Evolutionary conservation across 768 basidiomycete genomes (phyloP), one percentile per base, ranked within the genome.

Genomic region (Phylloporus scabripes): DNA sequence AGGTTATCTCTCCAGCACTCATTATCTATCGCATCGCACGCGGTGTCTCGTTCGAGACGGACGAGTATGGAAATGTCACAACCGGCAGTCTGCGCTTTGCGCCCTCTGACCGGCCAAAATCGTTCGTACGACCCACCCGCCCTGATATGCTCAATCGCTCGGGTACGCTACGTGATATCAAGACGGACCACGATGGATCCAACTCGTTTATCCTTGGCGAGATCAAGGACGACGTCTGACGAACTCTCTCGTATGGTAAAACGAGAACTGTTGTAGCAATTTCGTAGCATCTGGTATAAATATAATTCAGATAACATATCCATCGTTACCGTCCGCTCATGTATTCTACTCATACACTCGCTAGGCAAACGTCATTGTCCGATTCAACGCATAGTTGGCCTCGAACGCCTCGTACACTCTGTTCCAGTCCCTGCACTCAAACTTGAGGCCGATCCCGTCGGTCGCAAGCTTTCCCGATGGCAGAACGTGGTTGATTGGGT

Each of bases 401-500:
- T 62, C 54, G 20, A 59, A 61, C 1, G 51, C 54, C 6, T 54
- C 54, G 14, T 64, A 63, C 32, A 59, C 62, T 24, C 26, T 42
- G 4, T 33, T 14, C 61, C 61, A 63, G 28, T 63, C 60, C 5
- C 52, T 47, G 37, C 62, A 64, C 26, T 50, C 10, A 24, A 61
- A 62, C 37, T 21, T 23, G 43, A 64, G 24, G 17, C 54, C 59
- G 2, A 64, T 61, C 2, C 61, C 62, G 29, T 64, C 57, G 3
- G 26, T 51, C 21, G 57, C 60, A 1, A 11, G 34, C 23, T 20
- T 7, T 7, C 62, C 62, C 2, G 49, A 49, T 3, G 44, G 29
- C 12, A 39, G 29, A 1, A 59, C 45, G 3, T 56, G 51, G 20
- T 61, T 54, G 8, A 42, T 52, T 2, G 61, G 62, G 42, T 64